A percentile compares a stretch with the other conserved stretches of the same genome.
Conservation (phyloP, 495 filamentous ascomycete genomes). For the Penicillium lividum region DNA sequence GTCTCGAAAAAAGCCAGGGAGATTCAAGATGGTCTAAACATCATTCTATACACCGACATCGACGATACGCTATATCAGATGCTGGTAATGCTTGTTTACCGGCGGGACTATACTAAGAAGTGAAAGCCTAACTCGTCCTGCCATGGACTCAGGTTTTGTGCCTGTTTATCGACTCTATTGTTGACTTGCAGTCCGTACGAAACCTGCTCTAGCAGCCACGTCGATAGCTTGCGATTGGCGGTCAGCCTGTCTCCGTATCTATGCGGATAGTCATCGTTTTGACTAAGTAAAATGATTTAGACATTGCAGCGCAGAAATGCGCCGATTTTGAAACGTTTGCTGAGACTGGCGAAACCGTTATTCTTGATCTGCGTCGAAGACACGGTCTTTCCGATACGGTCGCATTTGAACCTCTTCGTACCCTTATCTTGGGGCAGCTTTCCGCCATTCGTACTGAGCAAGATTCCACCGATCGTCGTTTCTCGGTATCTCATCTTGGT, state of each 20-base stretch:
- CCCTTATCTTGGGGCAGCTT: slow-evolving; percentile 1
- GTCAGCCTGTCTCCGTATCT: not conserved
- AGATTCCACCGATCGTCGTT: not conserved
- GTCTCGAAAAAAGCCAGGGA: not conserved
- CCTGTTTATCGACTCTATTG: slow-evolving; percentile 12
- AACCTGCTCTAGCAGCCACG: slow-evolving; percentile 10
- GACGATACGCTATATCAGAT: slow-evolving; percentile 4
- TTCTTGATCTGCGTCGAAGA: slow-evolving; percentile 11
- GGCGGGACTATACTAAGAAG: slow-evolving; percentile 10
- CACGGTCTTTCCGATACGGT: slow-evolving; percentile 8
- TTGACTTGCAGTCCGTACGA: slow-evolving; percentile 4
- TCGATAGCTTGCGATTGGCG: slow-evolving; percentile 7
- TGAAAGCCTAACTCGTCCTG: slow-evolving; percentile 13
- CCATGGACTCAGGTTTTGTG: slow-evolving; percentile 20
- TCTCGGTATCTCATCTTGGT: slow-evolving; percentile 12
- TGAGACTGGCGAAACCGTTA: not conserved
- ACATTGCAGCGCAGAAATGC: not conserved
- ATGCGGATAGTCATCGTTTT: slow-evolving; percentile 13
- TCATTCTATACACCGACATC: slow-evolving; percentile 11
- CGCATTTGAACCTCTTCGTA: slow-evolving; percentile 10
- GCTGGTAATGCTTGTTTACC: not conserved
- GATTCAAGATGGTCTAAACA: slow-evolving; percentile 4
- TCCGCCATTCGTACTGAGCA: not conserved
- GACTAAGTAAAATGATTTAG: not conserved
- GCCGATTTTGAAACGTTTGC: not conserved